Evolutionary conservation across 306 rosid genomes (phyloP).

Genomic region (Dalbergia cultrata): DNA sequence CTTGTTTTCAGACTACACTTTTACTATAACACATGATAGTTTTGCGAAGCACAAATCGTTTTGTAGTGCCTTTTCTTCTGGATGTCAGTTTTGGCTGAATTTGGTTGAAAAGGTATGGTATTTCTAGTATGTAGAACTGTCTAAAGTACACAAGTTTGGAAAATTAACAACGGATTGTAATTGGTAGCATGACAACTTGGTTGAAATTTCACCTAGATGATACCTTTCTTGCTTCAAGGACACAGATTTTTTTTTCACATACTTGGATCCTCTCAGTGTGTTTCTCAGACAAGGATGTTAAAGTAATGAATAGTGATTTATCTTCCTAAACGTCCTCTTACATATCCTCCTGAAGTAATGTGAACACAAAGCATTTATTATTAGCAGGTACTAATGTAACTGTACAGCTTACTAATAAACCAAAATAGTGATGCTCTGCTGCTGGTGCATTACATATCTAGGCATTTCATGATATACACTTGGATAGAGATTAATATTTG

Average conservation of each 20-base stretch:
- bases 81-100: neutral
- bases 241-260: constrained; percentile 19
- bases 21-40: neutral
- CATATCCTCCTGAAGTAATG: too few relatives aligned
- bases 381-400: neutral
- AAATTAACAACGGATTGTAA: neutral
- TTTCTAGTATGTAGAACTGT: constrained; percentile 14
- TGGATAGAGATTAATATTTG: neutral
- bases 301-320: neutral
- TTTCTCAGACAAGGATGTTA: constrained; percentile 3
- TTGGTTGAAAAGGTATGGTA: constrained; percentile 23
- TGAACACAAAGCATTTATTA: neutral
- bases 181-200: neutral
- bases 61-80: too few relatives aligned
- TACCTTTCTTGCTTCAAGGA: constrained; percentile 17
- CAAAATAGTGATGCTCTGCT: constrained; percentile 31
- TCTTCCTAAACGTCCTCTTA: too few relatives aligned
- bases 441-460: constrained; percentile 23
- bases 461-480: neutral
- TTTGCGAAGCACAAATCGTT: neutral
- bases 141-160: neutral
- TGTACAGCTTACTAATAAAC: neutral
- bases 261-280: neutral
- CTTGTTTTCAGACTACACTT: too few relatives aligned
- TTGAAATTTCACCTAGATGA: neutral